Evolutionary conservation across 2,329 filamentous ascomycete species (phyloP).

Genomic region (Akanthomyces uredinophilus): DNA sequence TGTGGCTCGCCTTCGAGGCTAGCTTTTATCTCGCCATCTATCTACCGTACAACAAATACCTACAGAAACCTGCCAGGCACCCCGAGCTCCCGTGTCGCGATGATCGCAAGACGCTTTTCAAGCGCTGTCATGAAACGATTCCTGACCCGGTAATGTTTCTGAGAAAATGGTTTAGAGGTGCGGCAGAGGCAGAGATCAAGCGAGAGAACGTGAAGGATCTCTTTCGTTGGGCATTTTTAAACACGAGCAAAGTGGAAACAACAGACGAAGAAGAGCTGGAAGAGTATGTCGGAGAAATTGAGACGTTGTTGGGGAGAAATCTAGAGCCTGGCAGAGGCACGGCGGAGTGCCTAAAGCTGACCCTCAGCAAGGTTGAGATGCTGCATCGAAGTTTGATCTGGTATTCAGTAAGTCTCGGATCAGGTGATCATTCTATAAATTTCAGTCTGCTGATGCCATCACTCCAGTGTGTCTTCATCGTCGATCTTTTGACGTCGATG

Average conservation of each 20-base stretch:
- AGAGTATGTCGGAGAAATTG: constrained; percentile 46
- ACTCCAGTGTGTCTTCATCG: constrained; percentile 38
- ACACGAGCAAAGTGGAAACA: constrained; percentile 36
- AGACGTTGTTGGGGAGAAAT: constrained; percentile 44
- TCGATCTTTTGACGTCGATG: constrained; percentile 34
- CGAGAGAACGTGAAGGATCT: constrained; percentile 57
- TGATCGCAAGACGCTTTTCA: constrained; percentile 45
- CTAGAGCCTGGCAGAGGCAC: constrained; percentile 48
- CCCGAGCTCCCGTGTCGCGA: constrained; percentile 38
- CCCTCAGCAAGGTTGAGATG: constrained; percentile 53
- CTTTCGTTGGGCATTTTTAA: constrained; percentile 56
- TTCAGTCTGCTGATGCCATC: constrained; percentile 15
- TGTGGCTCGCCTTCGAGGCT: constrained; percentile 45
- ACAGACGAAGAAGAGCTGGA: constrained; percentile 50
- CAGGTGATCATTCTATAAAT: neutral
- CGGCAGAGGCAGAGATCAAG: constrained; percentile 46
- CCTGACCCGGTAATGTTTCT: constrained; percentile 49
- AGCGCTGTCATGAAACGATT: constrained; percentile 45
- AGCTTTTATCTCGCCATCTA: constrained; percentile 50
- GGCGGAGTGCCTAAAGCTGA: constrained; percentile 49
- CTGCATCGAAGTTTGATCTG: constrained; percentile 49
- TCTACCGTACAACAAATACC: constrained; percentile 43
- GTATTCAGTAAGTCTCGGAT: constrained; percentile 43
- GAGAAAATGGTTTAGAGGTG: constrained; percentile 53
- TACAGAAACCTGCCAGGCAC: constrained; percentile 48